These are phyloP conservation scores for Chlorella sp. DNA, from an alignment of 139 green algal species.

Conservation along the genomic window DNA sequence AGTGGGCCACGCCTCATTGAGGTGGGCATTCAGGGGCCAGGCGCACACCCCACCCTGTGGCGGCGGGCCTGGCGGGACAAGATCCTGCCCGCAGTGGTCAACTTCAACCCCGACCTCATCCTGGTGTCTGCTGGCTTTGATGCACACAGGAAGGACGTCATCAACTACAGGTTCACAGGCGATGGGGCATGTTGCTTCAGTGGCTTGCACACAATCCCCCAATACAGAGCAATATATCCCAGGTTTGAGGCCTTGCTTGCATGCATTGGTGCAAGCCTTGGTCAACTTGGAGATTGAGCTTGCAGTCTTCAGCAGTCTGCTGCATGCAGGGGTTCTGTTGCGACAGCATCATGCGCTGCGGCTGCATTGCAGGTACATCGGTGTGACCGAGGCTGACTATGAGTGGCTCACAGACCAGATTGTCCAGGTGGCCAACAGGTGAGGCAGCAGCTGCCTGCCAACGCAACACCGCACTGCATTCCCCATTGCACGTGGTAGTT, in stretches of 20 bases:
- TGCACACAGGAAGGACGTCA: slow-evolving; percentile 46
- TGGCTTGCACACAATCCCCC: too few species aligned
- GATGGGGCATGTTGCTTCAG: too few species aligned
- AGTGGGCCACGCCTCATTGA: slow-evolving; percentile 80
- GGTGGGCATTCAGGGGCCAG: slow-evolving; percentile 31
- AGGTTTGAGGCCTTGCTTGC: too few species aligned
- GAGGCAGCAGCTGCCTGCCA: too few species aligned
- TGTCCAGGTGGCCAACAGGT: slow-evolving; percentile 49
- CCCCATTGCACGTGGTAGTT: too few species aligned
- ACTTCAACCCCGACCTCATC: slow-evolving; percentile 84
- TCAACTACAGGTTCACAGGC: not conserved
- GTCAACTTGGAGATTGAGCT: too few species aligned
- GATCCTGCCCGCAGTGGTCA: slow-evolving; percentile 56
- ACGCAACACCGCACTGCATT: too few species aligned
- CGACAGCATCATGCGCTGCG: slow-evolving; percentile 8
- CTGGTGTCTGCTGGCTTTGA: slow-evolving; percentile 89
- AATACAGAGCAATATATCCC: too few species aligned
- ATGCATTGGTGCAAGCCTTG: too few species aligned
- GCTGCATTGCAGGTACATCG: slow-evolving; percentile 67
- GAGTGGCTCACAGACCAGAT: slow-evolving; percentile 86
- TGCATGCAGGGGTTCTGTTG: slow-evolving; percentile 10
- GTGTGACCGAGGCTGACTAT: slow-evolving; percentile 78
- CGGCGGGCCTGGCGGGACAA: slow-evolving; percentile 85
- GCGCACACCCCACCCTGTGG: slow-evolving; percentile 54
- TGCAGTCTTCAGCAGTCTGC: too few species aligned